Conservation (phyloP, 352 stramenopile species). For the Pythium plurisporium region DNA sequence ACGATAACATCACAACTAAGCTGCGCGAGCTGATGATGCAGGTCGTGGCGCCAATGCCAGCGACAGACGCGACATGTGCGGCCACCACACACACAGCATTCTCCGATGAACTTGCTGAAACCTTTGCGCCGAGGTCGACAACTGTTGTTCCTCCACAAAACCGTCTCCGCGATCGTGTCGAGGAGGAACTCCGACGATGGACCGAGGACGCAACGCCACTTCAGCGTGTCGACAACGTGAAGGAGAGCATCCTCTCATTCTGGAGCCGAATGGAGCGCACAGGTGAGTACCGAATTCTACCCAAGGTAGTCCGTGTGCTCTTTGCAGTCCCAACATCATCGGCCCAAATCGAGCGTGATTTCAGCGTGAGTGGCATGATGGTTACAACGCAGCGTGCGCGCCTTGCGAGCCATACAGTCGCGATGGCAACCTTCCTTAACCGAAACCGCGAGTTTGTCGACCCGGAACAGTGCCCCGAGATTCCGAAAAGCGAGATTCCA, state of each 20-base stretch:
- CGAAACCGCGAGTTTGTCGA: conserved; percentile 1
- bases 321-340: conserved; percentile 4
- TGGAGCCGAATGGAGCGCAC: background rate
- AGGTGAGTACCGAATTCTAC: background rate
- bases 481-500: no score
- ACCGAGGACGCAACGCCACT: background rate
- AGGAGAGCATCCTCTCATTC: conserved; percentile 1
- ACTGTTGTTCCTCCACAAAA: no score
- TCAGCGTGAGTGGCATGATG: background rate
- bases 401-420: background rate
- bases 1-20: background rate
- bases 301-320: background rate
- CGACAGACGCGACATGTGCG: no score
- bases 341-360: conserved; percentile 14
- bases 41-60: no score
- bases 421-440: conserved; percentile 6
- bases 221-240: background rate
- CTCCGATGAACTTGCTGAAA: background rate
- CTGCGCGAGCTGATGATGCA: background rate
- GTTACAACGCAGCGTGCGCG: background rate
- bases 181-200: conserved; percentile 10
- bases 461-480: background rate
- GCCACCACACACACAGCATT: background rate
- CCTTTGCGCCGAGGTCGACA: no score
- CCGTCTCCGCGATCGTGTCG: background rate